Evolutionary conservation across 2,329 filamentous ascomycete genomes (phyloP), one percentile per base, ranked within the genome.

Genomic region (Elsinoe fawcettii): DNA sequence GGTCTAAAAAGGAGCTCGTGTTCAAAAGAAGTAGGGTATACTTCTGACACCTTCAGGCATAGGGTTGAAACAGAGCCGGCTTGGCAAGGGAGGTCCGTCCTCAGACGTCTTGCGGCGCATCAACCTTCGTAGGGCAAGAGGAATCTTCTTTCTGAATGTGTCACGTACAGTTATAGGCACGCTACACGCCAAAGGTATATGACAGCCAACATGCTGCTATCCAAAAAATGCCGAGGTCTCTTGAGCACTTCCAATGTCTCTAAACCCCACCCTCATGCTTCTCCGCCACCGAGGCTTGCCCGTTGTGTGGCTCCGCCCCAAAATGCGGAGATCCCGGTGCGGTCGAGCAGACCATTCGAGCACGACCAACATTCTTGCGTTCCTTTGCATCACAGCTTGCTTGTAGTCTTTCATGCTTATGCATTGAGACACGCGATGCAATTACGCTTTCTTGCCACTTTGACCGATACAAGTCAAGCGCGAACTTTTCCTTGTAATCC

Each of bases 31-130:
- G 46, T 32, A 34, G 14, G 25, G 46, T 32, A 34, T 34, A 51
- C 46, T 51, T 32, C 25, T 32, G 46, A 51, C 46, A 51, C 46
- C 25, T 9, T 8, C 16, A 14, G 46, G 25, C 14, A 18, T 18
- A 32, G 46, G 18, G 46, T 51, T 51, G 46, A 51, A 51, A 51
- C 46, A 51, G 46, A 34, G 25, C 25, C 25, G 46, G 46, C 46
- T 51, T 51, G 46, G 46, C 46, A 51, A 32, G 12, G 14, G 46
- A 51, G 27, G 46, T 32, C 30, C 46, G 27, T 16, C 41, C 41
- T 25, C 34, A 20, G 18, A n/a, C 7, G 4, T 34, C n/a, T 9
- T 32, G 27, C 25, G 25, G 46, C 46, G 25, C 12, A 32, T 51
- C 12, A 34, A 34, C 11, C 46, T 51, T 25, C 46, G 46, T 18